A percentile compares a stretch with the other conserved stretches of the same genome.
Evolutionary conservation across 495 filamentous ascomycete species (phyloP).

Genomic region (Annulohypoxylon bovei): DNA sequence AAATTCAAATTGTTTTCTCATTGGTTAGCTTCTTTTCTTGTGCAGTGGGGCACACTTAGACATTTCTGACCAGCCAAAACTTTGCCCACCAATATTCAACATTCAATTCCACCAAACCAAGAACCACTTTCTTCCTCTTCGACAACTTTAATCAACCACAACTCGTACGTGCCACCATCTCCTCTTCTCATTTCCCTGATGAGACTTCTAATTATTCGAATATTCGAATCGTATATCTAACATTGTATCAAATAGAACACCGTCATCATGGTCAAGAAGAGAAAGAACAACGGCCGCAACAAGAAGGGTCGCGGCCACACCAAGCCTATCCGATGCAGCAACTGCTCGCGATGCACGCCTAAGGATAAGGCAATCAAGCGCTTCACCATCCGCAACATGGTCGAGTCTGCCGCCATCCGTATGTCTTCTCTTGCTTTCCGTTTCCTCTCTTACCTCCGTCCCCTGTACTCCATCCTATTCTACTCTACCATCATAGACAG

Average conservation of each 20-base stretch:
- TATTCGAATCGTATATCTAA: constrained; percentile 27
- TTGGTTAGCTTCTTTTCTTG: constrained; percentile 8
- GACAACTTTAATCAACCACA: constrained; percentile 44
- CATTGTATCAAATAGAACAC: constrained; percentile 52
- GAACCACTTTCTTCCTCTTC: constrained; percentile 32
- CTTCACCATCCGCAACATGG: constrained; percentile 99
- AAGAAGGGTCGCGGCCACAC: constrained; percentile 99
- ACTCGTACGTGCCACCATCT: constrained; percentile 17
- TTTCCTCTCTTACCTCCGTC: neutral
- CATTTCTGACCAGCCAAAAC: constrained; percentile 16
- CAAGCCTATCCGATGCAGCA: constrained; percentile 99
- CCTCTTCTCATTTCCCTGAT: neutral
- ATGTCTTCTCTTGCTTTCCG: constrained; percentile 61
- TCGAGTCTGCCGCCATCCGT: constrained; percentile 99
- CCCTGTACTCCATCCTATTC: neutral
- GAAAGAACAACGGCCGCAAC: constrained; percentile 99
- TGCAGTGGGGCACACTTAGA: constrained; percentile 17
- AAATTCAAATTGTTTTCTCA: neutral
- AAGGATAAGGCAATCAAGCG: constrained; percentile 99
- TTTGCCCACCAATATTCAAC: constrained; percentile 31
- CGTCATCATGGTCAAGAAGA: constrained; percentile 99
- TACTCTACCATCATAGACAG: neutral
- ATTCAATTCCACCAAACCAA: constrained; percentile 8
- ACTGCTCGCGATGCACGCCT: constrained; percentile 99
- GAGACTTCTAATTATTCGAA: neutral